A percentile compares a stretch with the other conserved stretches of the same genome.
phyloP scores from a whole-genome alignment of 768 basidiomycete species.

The Lentinula detonsa region DNA sequence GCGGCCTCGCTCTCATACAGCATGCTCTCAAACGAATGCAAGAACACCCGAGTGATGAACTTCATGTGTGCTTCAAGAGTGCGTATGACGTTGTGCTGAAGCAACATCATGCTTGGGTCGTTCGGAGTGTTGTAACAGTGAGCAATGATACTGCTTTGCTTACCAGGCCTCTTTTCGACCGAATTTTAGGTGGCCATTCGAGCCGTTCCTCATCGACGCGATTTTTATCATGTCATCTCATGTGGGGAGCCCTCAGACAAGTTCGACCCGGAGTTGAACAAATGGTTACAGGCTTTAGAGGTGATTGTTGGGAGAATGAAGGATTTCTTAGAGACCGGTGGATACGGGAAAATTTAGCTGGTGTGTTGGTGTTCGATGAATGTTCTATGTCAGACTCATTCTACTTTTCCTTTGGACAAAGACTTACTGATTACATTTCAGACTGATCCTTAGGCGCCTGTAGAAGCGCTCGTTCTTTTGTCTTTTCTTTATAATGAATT shows the following conservation, averaged over 20 bases:
- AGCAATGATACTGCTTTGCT: constrained; percentile 14
- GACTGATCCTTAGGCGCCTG: background rate
- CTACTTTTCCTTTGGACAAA: background rate
- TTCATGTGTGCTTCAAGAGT: constrained; percentile 64
- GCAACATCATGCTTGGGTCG: constrained; percentile 62
- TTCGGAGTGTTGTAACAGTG: constrained; percentile 60
- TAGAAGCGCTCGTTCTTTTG: background rate
- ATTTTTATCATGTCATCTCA: constrained; percentile 59
- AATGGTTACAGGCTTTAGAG: constrained; percentile 59
- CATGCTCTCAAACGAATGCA: constrained; percentile 64
- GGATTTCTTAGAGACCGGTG: constrained; percentile 46
- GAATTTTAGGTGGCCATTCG: constrained; percentile 46
- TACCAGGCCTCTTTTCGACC: constrained; percentile 10
- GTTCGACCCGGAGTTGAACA: constrained; percentile 45
- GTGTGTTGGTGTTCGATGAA: background rate
- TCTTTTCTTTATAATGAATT: background rate
- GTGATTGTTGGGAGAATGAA: constrained; percentile 43
- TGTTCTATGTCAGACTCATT: background rate
- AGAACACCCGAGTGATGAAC: constrained; percentile 40
- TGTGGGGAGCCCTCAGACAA: constrained; percentile 51
- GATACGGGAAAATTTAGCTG: constrained; percentile 41
- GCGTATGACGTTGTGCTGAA: constrained; percentile 64
- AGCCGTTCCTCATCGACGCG: constrained; percentile 51
- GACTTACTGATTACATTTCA: background rate
- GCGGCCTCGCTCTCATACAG: constrained; percentile 65